Evolutionary conservation across 1,284 basidiomycete genomes (phyloP).

Genomic region (Ganoderma meredithae): DNA sequence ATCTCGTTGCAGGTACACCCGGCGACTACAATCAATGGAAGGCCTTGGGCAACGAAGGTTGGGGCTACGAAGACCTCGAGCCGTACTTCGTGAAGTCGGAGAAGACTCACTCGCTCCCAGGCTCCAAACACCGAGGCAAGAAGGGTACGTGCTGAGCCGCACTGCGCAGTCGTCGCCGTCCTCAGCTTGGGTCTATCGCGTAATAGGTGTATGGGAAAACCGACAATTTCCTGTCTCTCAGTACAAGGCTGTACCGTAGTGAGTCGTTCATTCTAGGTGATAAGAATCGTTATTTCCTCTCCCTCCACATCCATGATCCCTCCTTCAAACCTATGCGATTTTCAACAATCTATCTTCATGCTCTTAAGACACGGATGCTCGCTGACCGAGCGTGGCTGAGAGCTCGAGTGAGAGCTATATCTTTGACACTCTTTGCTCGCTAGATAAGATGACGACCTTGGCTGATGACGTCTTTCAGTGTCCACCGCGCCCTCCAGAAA

Average conservation of each 20-base stretch:
- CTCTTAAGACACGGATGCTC: too few species aligned
- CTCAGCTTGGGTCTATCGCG: background rate
- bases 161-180: too few species aligned
- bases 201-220: slow-evolving; percentile 23
- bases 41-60: slow-evolving; percentile 43
- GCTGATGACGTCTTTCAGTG: slow-evolving; percentile 19
- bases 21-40: slow-evolving; percentile 50
- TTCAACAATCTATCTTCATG: too few species aligned
- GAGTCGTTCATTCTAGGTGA: background rate
- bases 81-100: slow-evolving; percentile 49
- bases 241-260: slow-evolving; percentile 15
- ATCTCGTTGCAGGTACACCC: slow-evolving; percentile 30
- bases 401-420: too few species aligned
- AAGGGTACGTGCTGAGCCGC: slow-evolving; percentile 25
- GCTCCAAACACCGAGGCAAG: slow-evolving; percentile 22
- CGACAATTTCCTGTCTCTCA: slow-evolving; percentile 16
- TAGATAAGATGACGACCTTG: background rate
- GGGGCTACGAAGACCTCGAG: slow-evolving; percentile 46
- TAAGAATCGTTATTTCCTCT: too few species aligned
- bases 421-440: background rate
- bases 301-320: too few species aligned
- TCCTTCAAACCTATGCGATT: too few species aligned
- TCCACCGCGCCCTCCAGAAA: slow-evolving; percentile 14
- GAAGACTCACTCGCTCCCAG: slow-evolving; percentile 23
- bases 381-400: too few species aligned